Base-by-base conservation (phyloP, 148 eudicot genomes). In the Rhododendron vialii region DNA sequence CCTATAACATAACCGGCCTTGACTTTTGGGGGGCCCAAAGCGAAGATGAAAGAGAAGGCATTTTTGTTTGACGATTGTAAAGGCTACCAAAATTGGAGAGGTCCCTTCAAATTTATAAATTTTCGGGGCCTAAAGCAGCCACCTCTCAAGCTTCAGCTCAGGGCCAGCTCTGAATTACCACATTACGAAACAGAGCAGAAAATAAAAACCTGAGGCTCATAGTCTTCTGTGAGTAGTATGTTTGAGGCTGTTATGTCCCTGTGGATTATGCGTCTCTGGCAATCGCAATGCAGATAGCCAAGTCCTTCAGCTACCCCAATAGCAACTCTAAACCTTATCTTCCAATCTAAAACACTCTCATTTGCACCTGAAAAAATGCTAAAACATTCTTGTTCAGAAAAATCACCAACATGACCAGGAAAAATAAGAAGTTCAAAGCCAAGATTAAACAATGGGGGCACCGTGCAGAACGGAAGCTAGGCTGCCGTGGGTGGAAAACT, bases 191-290 rank as follows among this genome's bases (percentile, higher is more conserved):
- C 2, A 30, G 76, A 14, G 76, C 76, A 57, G 47, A 36, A 47
- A 84, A 28, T 36, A 12, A 50, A 69, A 77, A 96, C 99, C 96
- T 93, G 90, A 85, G 99, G 95, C 77, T 93, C 93, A 82, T 89
- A 94, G 79, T 95, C 94, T 85, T 94, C 91, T 10, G 92, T 91
- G 12, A 96, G 92, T 33, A 96, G 86, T 74, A 96, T 96, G 87
- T 96, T 96, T 55, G 98, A 94, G 78, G 98, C 98, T 36, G 94
- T 96, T 88, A 96, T 95, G 86, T 96, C 99, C 73, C 99, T 92
- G 86, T 96, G 99, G 84, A 96, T 94, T 83, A 96, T 93, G 50
- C 99, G 94, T 84, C 98, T 94, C 20, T 90, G 98, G 88, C 99
- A 95, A 57, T 90, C 90, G 82, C 88, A 93, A 87, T 96, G 99